Percentiles rank a stretch among this genome's conserved stretches.
Evolutionary conservation across 75 land plant species (phyloP).

Genomic region (Sequoia sempervirens): DNA sequence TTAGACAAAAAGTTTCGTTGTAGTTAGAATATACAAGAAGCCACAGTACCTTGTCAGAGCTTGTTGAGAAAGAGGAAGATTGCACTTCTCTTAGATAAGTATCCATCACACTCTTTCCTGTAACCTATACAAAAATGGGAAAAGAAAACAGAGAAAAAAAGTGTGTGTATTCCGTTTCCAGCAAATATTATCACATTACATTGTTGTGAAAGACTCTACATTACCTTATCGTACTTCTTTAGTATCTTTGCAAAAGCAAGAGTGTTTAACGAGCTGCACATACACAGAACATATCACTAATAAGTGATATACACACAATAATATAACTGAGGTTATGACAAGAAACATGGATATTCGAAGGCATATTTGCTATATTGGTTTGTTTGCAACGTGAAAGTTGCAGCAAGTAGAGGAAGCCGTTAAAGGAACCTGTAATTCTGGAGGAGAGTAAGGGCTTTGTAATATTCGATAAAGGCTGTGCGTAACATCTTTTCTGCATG

Average conservation of each 20-base stretch:
- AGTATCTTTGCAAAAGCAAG: conserved; percentile 42
- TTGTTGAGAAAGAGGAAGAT: conserved; percentile 31
- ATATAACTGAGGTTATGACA: background rate
- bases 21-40: too few species aligned
- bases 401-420: too few species aligned
- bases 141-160: background rate
- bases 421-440: conserved; percentile 32
- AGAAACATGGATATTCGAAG: background rate
- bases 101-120: conserved; percentile 22
- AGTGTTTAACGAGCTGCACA: conserved; percentile 32
- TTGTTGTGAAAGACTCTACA: too few species aligned
- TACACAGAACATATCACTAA: background rate
- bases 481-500: conserved; percentile 17
- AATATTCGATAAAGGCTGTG: conserved; percentile 28
- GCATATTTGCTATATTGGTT: background rate
- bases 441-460: conserved; percentile 32
- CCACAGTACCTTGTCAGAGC: conserved; percentile 31
- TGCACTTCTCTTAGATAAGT: conserved; percentile 36
- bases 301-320: background rate
- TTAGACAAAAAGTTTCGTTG: too few species aligned
- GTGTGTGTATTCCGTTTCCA: background rate
- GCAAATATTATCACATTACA: background rate
- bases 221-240: conserved; percentile 50
- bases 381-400: background rate
- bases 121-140: conserved; percentile 10